Evolutionary conservation across 2,329 filamentous ascomycete genomes (phyloP).

Genomic region (Beauveria sp.): DNA sequence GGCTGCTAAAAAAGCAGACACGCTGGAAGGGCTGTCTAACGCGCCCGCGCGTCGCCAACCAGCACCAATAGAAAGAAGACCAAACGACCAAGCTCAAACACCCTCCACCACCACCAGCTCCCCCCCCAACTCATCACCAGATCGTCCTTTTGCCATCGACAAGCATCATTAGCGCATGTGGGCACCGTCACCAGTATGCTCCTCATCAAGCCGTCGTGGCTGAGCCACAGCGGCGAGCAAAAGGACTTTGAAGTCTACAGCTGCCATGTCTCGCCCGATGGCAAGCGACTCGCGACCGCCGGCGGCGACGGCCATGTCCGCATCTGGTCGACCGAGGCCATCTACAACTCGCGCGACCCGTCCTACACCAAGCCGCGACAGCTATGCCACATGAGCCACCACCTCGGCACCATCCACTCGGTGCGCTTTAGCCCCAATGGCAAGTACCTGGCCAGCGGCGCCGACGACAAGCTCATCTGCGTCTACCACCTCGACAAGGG

Average conservation of each 20-base stretch:
- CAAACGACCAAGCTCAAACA: slow-evolving; percentile 5
- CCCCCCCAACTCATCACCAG: neutral
- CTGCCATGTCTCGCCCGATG: slow-evolving; percentile 94
- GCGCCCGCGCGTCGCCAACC: slow-evolving; percentile 9
- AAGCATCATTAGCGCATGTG: slow-evolving; percentile 1
- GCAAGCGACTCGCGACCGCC: slow-evolving; percentile 82
- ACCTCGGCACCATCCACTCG: slow-evolving; percentile 93
- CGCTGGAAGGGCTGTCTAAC: slow-evolving; percentile 9
- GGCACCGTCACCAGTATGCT: slow-evolving; percentile 47
- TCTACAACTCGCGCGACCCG: slow-evolving; percentile 69
- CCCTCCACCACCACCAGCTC: neutral
- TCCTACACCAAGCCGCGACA: slow-evolving; percentile 75
- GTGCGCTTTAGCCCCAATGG: slow-evolving; percentile 95
- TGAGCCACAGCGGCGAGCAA: slow-evolving; percentile 92
- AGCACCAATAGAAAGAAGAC: neutral
- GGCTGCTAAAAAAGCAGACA: slow-evolving; percentile 1
- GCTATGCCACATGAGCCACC: slow-evolving; percentile 96
- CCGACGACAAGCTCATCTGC: slow-evolving; percentile 98
- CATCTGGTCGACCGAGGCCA: slow-evolving; percentile 94
- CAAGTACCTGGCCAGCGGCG: slow-evolving; percentile 90
- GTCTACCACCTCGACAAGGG: slow-evolving; percentile 87
- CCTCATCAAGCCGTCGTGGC: slow-evolving; percentile 92
- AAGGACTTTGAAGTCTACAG: slow-evolving; percentile 99
- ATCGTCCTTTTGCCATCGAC: slow-evolving; percentile 1
- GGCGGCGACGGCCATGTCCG: slow-evolving; percentile 96